Evolutionary conservation across 2,329 filamentous ascomycete species (phyloP), one percentile per base, ranked within the genome.

Genomic region (Ascochyta clinopodiicola): DNA sequence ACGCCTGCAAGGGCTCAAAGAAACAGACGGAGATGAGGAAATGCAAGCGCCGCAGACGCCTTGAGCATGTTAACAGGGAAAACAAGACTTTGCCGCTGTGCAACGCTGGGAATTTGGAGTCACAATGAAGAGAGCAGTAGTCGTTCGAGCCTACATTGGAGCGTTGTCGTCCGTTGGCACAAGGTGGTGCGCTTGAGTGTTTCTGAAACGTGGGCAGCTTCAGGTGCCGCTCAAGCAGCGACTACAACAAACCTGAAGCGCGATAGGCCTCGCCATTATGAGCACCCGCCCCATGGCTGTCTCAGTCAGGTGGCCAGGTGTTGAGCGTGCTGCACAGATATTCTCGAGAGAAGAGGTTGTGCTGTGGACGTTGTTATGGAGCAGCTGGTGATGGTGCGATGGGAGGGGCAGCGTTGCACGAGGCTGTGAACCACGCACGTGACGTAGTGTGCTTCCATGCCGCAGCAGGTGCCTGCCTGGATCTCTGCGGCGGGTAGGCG

Each of bases 161-260:
- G 66, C 57, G 58, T 57, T 48, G 57, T 58, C 63, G 70, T 68
- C 68, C 71, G 72, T 70, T 72, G 71, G 71, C 67, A 73, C 66
- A 58, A 65, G 64, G 60, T 62, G 58, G 60, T 66, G 67, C 64
- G 67, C 66, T 71, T 67, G 68, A 60, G 61, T 56, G 43, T 37
- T 53, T 60, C 67, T 75, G 73, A 75, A 75, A 74, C 73, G 61
- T 51, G 59, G 56, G 57, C 59, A 53, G 72, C 69, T 63, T 72
- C 71, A 74, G 59, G 62, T 71, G 63, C 68, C 70, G 67, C 67
- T 72, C 57, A 64, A 68, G 68, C 60, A 68, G 56, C 60, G 63
- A 69, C 62, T 69, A 69, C 64, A 62, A 73, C 70, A 69, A 67
- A 75, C 57, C 63, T 75, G 73, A 75, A 69, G 72, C 73, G 69